Conservation (phyloP, 1,284 basidiomycete species). For the Ganoderma lucidum region DNA sequence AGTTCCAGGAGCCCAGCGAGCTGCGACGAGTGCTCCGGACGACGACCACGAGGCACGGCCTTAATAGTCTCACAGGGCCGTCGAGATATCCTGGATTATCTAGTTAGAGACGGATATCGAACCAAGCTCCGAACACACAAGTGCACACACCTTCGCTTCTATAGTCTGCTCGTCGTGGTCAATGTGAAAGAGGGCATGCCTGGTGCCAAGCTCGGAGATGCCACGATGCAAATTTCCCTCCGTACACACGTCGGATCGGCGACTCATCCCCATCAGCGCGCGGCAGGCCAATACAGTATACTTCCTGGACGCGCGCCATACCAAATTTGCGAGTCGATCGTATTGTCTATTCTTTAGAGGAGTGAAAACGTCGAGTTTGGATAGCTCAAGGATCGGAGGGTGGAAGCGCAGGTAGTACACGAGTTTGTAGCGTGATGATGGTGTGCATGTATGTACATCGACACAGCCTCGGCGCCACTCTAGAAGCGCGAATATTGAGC, state of each 20-base stretch:
- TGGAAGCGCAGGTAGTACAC: not conserved
- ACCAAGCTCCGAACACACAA: too few relatives aligned
- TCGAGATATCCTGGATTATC: not conserved
- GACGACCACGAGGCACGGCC: constrained; percentile 4
- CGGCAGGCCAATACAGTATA: not conserved
- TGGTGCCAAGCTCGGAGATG: constrained; percentile 1
- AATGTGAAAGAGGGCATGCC: not conserved
- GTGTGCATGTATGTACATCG: not conserved
- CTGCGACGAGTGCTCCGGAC: not conserved
- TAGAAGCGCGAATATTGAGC: too few relatives aligned
- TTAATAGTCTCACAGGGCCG: not conserved
- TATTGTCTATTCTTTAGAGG: not conserved
- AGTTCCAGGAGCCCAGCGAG: not conserved
- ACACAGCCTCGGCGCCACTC: not conserved
- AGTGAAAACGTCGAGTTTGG: not conserved
- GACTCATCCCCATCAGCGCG: not conserved
- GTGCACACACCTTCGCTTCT: not conserved
- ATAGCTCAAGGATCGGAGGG: not conserved
- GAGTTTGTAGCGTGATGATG: not conserved
- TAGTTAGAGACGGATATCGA: not conserved
- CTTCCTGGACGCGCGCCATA: not conserved
- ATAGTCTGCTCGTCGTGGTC: not conserved
- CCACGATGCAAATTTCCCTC: constrained; percentile 10
- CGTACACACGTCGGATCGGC: not conserved
- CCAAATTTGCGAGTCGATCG: not conserved